These are phyloP conservation scores for Lizanozyma gosingica DNA, from an alignment of 1,139 yeast genomes.

Conservation along the genomic window DNA sequence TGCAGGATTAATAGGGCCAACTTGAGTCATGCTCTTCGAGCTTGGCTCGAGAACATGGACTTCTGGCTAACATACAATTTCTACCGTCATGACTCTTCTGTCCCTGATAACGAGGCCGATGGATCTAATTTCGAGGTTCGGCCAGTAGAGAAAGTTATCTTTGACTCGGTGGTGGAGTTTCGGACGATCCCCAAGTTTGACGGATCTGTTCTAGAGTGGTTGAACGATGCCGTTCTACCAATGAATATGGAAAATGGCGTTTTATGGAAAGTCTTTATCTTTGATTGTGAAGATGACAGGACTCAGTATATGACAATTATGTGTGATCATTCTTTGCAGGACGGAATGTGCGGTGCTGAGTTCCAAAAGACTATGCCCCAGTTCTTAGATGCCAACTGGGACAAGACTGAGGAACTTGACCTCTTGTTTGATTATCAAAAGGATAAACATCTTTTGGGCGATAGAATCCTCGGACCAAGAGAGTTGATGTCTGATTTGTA, in stretches of 20 bases:
- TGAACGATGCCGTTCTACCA: constrained; percentile 1
- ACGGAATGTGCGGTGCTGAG: constrained; percentile 9
- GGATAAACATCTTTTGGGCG: constrained; percentile 2
- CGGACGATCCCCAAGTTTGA: constrained; percentile 1
- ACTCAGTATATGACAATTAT: constrained; percentile 6
- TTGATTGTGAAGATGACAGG: constrained; percentile 2
- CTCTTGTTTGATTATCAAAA: constrained; percentile 2
- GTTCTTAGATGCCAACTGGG: background rate
- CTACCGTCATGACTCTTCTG: constrained; percentile 1
- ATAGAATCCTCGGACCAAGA: constrained; percentile 1
- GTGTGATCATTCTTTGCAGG: constrained; percentile 9
- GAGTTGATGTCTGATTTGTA: constrained; percentile 2
- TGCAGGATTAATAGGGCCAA: constrained; percentile 1
- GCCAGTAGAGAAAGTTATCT: constrained; percentile 4
- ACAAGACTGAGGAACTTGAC: background rate
- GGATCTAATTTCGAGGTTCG: constrained; percentile 7
- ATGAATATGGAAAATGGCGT: constrained; percentile 5
- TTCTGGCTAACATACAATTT: constrained; percentile 4
- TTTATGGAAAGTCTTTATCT: constrained; percentile 6
- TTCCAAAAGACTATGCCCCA: constrained; percentile 7
- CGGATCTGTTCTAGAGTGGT: constrained; percentile 1
- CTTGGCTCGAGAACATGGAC: constrained; percentile 3
- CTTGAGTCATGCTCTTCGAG: constrained; percentile 5
- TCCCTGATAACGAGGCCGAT: constrained; percentile 4
- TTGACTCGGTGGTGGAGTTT: constrained; percentile 6